Percentiles rank a stretch among this genome's conserved stretches.
phyloP scores from a whole-genome alignment of 2,329 filamentous ascomycete genomes.

The Zasmidium angulare region DNA sequence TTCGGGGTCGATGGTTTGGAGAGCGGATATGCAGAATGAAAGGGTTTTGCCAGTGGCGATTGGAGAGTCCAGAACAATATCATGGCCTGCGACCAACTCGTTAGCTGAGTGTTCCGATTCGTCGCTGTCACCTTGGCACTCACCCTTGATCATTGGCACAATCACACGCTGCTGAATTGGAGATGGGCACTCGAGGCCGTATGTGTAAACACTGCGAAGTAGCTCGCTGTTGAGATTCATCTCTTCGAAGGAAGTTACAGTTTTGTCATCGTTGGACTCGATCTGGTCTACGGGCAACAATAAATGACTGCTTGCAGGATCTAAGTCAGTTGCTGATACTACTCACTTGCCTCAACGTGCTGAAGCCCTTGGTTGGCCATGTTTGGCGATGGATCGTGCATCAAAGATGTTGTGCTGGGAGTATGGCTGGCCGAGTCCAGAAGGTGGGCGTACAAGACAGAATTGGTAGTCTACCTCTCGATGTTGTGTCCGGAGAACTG shows the following conservation, averaged over 20 bases:
- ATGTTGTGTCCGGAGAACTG: too few species aligned
- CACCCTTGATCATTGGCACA: constrained; percentile 1
- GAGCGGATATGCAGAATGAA: neutral
- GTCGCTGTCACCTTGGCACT: constrained; percentile 1
- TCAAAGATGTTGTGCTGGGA: too few species aligned
- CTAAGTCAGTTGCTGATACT: too few species aligned
- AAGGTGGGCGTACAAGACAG: too few species aligned
- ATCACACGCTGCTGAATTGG: neutral
- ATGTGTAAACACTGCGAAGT: neutral
- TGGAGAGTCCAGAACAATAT: neutral
- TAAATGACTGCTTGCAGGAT: too few species aligned
- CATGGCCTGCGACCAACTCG: neutral
- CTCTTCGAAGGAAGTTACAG: neutral
- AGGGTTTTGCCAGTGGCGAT: constrained; percentile 1
- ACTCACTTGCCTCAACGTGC: too few species aligned
- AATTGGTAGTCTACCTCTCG: too few species aligned
- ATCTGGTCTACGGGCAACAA: neutral
- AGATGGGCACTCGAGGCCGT: constrained; percentile 2
- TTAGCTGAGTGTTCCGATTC: neutral
- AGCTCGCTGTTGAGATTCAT: constrained; percentile 4
- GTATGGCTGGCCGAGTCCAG: too few species aligned
- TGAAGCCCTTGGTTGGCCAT: too few species aligned
- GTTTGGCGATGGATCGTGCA: too few species aligned
- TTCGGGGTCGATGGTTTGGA: neutral
- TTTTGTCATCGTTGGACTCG: constrained; percentile 2